phyloP scores from a whole-genome alignment of 139 green algal genomes.

The Spirogloea muscicola region DNA sequence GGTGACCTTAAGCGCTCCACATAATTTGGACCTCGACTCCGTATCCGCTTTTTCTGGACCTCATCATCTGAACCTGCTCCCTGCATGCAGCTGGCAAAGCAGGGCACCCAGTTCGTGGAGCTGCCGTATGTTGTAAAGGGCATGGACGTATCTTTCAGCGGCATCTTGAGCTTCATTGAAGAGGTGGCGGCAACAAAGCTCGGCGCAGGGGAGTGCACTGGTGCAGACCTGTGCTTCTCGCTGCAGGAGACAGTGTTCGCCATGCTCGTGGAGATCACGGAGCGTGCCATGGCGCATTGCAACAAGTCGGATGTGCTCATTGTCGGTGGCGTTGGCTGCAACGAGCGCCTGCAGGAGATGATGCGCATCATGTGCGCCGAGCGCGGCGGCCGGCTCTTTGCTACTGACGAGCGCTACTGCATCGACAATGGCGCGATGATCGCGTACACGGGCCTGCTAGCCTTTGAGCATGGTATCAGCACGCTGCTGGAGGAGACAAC shows the following conservation, averaged over 20 bases:
- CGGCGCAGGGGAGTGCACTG: slow-evolving; percentile 59
- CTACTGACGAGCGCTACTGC: slow-evolving; percentile 77
- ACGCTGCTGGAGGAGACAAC: slow-evolving; percentile 59
- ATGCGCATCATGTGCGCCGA: slow-evolving; percentile 65
- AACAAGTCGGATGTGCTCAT: slow-evolving; percentile 75
- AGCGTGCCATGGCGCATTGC: slow-evolving; percentile 85
- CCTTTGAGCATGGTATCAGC: slow-evolving; percentile 55
- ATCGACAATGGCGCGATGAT: slow-evolving; percentile 96
- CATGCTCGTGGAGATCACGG: slow-evolving; percentile 92
- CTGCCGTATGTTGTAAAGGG: slow-evolving; percentile 89
- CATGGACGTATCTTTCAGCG: slow-evolving; percentile 91
- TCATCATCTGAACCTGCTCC: too few relatives aligned
- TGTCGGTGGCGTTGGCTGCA: slow-evolving; percentile 89
- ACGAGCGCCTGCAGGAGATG: slow-evolving; percentile 81
- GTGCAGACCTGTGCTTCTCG: slow-evolving; percentile 82
- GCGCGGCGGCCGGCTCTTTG: slow-evolving; percentile 64
- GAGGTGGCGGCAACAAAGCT: slow-evolving; percentile 20
- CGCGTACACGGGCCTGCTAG: slow-evolving; percentile 79
- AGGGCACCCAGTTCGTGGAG: slow-evolving; percentile 66
- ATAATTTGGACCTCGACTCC: too few relatives aligned
- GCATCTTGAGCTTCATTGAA: slow-evolving; percentile 73
- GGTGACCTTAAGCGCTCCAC: too few relatives aligned
- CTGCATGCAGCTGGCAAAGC: slow-evolving; percentile 64
- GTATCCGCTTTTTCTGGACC: too few relatives aligned
- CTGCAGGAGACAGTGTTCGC: slow-evolving; percentile 89